These are phyloP conservation scores for Senecio squalidus DNA, from an alignment of 140 eudicot species.

Conservation along the genomic window DNA sequence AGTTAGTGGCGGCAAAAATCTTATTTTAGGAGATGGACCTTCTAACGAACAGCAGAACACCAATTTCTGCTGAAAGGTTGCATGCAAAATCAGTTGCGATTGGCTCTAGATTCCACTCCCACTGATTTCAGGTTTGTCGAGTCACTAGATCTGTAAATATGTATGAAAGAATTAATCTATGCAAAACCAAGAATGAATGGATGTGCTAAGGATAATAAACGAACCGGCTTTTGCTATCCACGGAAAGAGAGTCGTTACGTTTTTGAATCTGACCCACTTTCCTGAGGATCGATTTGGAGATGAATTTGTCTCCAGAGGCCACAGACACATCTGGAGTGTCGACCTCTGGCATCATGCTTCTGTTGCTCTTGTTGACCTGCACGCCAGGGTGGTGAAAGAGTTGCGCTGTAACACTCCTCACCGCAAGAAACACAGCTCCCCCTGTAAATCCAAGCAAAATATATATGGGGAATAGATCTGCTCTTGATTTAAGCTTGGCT, in stretches of 20 bases:
- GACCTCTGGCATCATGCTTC: conserved; percentile 38
- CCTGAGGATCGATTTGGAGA: conserved; percentile 27
- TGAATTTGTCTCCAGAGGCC: conserved; percentile 27
- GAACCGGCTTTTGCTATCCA: conserved; percentile 17
- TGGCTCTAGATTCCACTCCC: conserved; percentile 26
- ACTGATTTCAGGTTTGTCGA: conserved; percentile 28
- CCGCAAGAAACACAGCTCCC: conserved; percentile 33
- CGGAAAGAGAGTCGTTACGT: conserved; percentile 9
- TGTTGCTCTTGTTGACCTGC: conserved; percentile 26
- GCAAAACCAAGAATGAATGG: not conserved
- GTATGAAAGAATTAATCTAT: not conserved
- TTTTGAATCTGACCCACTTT: conserved; percentile 34
- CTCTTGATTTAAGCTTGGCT: conserved; percentile 16
- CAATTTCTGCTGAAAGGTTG: not conserved
- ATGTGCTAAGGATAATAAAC: not conserved
- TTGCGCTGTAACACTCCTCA: conserved; percentile 21
- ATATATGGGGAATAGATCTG: conserved; percentile 22
- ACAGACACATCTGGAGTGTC: conserved; percentile 19
- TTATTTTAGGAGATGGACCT: conserved; percentile 10
- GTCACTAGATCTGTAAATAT: conserved; percentile 21
- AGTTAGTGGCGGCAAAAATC: conserved; percentile 2
- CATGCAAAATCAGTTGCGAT: conserved; percentile 16
- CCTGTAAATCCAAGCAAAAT: conserved; percentile 35
- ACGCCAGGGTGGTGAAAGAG: conserved; percentile 37
- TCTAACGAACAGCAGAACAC: not conserved